Base-by-base conservation (phyloP, 345 rosid genomes). In the Hibiscus trionum region DNA sequence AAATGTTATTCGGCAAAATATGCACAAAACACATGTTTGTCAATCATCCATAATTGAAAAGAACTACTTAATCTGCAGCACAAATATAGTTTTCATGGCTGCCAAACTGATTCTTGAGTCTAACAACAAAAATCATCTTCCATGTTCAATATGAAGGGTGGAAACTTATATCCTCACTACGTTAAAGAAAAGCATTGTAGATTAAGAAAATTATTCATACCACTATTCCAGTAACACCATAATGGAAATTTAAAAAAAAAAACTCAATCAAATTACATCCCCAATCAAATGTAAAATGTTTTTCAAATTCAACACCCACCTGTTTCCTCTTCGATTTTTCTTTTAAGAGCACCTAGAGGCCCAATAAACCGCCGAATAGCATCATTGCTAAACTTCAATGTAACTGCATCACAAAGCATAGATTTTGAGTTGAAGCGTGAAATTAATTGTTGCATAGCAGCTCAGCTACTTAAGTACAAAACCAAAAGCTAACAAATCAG, bases 301-400 rank as follows among this genome's bases (percentile, higher is more conserved):
- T 65, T 53, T 47, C 57, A 76, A 49, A 68, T 73, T 52, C 76
- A 61, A 17, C 69, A 42, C 73, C 62, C 33, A 90, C 97, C 99
- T 86, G 97, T 95, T 84, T 95, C 96, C 78, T 88, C 95, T 83
- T 95, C 96, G 80, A 92, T 82, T 76, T 90, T 88, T 85, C 88
- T 86, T 84, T 89, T 95, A 27, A 84, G 81, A 64, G 80, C 85
- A 69, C 93, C 97, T 65, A 88, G 84, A 52, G 99, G 99, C 70
- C 97, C 99, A 72, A 92, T 83, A 82, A 95, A 81, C 77, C 83
- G 85, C 70, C 99, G 93, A 76, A 95, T 85, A 77, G 87, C 80
- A 29, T 92, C 99, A 80, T 95, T 92, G 82, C 84, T 78, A 82
- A 82, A 91, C 86, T 85, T 92, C 62, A 88, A 77, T 24, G 90